Evolutionary conservation across 768 basidiomycete species (phyloP).

Genomic region (Cystofilobasidium macerans): DNA sequence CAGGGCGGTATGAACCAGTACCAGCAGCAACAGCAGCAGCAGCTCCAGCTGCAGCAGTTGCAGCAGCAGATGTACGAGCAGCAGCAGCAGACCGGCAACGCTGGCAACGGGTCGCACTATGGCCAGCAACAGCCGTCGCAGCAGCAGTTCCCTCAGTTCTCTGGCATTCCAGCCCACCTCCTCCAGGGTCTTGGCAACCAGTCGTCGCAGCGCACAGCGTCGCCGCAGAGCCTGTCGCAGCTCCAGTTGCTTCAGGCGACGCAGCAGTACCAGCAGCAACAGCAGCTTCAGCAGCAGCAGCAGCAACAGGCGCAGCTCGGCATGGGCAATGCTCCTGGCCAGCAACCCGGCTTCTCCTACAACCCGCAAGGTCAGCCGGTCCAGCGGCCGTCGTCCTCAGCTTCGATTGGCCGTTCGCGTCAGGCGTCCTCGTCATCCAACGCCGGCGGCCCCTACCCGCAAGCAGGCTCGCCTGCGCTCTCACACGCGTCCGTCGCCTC

Average conservation of each 20-base stretch:
- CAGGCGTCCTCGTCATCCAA: too few relatives aligned
- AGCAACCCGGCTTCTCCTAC: constrained; percentile 12
- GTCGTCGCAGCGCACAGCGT: not conserved
- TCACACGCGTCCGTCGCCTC: constrained; percentile 10
- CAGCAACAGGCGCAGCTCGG: constrained; percentile 27
- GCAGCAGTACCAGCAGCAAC: constrained; percentile 34
- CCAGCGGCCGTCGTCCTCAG: constrained; percentile 41
- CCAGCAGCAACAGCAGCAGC: not conserved
- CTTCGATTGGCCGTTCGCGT: not conserved
- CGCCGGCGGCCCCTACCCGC: too few relatives aligned
- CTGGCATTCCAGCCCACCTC: not conserved
- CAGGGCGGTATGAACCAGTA: not conserved
- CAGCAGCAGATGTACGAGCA: not conserved
- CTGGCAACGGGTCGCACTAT: not conserved
- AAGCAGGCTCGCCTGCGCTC: not conserved
- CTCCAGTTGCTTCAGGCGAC: constrained; percentile 32
- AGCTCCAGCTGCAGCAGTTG: not conserved
- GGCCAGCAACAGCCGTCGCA: not conserved
- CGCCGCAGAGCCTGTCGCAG: constrained; percentile 14
- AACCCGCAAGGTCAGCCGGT: constrained; percentile 35
- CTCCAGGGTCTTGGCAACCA: not conserved
- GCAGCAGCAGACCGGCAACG: not conserved
- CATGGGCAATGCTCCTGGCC: constrained; percentile 25
- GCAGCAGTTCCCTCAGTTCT: not conserved
- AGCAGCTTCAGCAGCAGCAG: constrained; percentile 29